Base-by-base conservation (phyloP, 108 stramenopile species). In the Cyclotella baltica region DNA sequence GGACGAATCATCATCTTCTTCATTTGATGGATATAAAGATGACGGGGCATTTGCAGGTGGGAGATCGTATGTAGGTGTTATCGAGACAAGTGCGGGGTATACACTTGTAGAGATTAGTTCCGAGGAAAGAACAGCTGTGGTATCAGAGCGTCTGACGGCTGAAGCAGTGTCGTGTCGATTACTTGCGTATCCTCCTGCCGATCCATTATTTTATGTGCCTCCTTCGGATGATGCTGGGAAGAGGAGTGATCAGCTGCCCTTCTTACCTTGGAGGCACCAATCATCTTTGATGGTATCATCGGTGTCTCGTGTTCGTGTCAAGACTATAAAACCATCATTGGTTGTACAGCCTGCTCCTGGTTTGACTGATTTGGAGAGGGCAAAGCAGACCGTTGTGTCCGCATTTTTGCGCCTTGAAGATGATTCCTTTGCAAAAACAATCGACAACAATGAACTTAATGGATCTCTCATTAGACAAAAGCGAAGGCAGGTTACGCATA, bases 101-200 rank as follows among this genome's bases (percentile, higher is more conserved):
- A 87, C 88, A 62, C 27, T 89, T 36, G 87, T 92, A 0, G 92
- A 95, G 85, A 73, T 95, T 13, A 82, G 78, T 19, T 59, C 81
- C 15, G 94, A 95, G 67, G 94, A 95, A 37, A 68, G 87, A 70
- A 86, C 85, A 1, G 92, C 87, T 28, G 70, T 84, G 37, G 89
- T 91, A 63, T 90, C 90, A 0, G 94, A 95, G 70, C 81, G 91
- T 35, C 66, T 91, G 57, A 95, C 94, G 4, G 77, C 86, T 9
- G 91, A 95, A 74, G 92, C 94, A 9, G 94, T 95, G 30, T 87
- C 90, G 33, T 95, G 94, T 85, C 86, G 90, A 5, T 67, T 95
- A 51, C 81, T 88, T 22, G 92, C 90, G 4, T 89, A 92, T 53
- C 92, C 94, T 16, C 92, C 94, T 8, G 89, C 90, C 2, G 90